These are phyloP conservation scores for Grifola frondosa DNA, from an alignment of 1,284 basidiomycete species.

Conservation along the genomic window DNA sequence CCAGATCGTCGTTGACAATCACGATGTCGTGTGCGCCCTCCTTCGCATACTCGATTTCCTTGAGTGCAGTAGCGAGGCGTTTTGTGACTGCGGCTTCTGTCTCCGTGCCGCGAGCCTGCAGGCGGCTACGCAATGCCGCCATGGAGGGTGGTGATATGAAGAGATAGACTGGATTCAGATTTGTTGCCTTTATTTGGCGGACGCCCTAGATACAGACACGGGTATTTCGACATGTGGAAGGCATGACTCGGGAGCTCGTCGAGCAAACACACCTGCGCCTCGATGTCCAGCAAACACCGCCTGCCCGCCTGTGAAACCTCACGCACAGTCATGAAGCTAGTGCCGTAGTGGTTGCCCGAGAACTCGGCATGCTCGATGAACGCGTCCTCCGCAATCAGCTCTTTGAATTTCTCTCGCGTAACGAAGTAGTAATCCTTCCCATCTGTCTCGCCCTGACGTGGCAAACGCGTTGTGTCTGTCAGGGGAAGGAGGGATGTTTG, in stretches of 20 bases:
- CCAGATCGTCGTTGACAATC: conserved; percentile 91
- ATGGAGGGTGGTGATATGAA: conserved; percentile 93
- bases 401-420: conserved; percentile 55
- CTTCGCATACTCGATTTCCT: conserved; percentile 87
- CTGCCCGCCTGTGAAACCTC: conserved; percentile 60
- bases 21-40: conserved; percentile 79
- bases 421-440: conserved; percentile 85
- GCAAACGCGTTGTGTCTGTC: conserved; percentile 88
- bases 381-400: conserved; percentile 59
- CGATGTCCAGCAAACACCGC: conserved; percentile 94
- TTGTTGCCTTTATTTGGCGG: conserved; percentile 70
- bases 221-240: conserved; percentile 14
- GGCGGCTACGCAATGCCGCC: conserved; percentile 61
- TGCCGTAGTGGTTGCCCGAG: conserved; percentile 93
- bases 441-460: conserved; percentile 81
- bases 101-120: conserved; percentile 86
- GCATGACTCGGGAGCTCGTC: conserved; percentile 1
- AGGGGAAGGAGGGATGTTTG: conserved; percentile 14
- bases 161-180: conserved; percentile 84
- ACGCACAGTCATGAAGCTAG: conserved; percentile 70
- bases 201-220: conserved; percentile 65
- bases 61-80: conserved; percentile 78
- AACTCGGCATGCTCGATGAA: conserved; percentile 85
- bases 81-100: conserved; percentile 71
- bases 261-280: conserved; percentile 76